Conservation (phyloP, 208 protist genomes). For the Trypanosoma scelopori region DNA sequence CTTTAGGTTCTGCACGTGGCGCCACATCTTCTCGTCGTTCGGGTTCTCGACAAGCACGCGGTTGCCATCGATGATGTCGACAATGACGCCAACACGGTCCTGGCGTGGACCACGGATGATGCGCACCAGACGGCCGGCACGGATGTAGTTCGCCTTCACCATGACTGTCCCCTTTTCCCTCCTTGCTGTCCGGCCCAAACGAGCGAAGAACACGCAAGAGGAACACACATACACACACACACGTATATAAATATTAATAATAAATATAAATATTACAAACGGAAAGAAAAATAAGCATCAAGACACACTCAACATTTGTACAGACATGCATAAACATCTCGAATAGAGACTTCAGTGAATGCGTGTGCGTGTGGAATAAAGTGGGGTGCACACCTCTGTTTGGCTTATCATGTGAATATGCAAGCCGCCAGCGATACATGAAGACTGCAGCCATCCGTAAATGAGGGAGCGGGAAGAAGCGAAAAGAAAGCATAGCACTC, state of each 20-base stretch:
- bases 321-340: no score
- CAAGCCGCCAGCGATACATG: background rate
- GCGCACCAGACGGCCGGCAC: conserved; percentile 48
- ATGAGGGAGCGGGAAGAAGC: no score
- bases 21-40: conserved; percentile 88
- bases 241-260: no score
- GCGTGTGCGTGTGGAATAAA: no score
- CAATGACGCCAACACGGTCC: conserved; percentile 54
- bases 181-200: conserved; percentile 11
- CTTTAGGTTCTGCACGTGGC: conserved; percentile 88
- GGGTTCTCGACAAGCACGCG: conserved; percentile 90
- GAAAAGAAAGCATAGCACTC: no score
- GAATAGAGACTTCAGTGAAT: no score
- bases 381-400: no score
- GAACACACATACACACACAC: conserved; percentile 4
- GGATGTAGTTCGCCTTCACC: conserved; percentile 54
- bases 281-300: conserved; percentile 3
- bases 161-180: conserved; percentile 24
- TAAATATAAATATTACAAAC: background rate
- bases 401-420: background rate
- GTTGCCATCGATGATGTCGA: conserved; percentile 90
- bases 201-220: conserved; percentile 18
- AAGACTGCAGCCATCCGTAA: no score
- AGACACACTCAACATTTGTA: background rate
- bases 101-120: conserved; percentile 46